phyloP scores from a whole-genome alignment of 345 rosid genomes.

The Citrus medica region DNA sequence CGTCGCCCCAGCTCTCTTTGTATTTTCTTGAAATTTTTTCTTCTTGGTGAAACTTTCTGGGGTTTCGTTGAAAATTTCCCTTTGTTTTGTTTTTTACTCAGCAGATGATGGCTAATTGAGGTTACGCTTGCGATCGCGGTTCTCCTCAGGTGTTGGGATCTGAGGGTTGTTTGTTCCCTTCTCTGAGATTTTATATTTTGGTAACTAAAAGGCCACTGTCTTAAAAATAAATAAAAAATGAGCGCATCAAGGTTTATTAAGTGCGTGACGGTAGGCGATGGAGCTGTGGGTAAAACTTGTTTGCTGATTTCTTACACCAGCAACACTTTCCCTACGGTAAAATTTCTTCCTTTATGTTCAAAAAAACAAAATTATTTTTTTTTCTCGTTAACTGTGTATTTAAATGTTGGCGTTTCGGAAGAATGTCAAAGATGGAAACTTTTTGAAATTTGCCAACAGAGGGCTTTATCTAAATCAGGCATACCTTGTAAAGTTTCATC shows the following conservation, averaged over 20 bases:
- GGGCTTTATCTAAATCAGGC: background rate
- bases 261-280: conserved; percentile 91
- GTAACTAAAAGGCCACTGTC: background rate
- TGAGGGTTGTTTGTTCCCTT: conserved; percentile 15
- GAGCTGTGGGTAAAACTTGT: conserved; percentile 88
- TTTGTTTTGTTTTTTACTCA: conserved; percentile 9
- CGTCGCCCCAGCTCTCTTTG: background rate
- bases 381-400: background rate
- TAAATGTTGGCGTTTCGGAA: background rate
- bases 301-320: conserved; percentile 84
- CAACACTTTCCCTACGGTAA: conserved; percentile 82
- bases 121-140: conserved; percentile 1
- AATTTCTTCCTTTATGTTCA: background rate
- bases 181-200: conserved; percentile 7
- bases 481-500: background rate
- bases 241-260: conserved; percentile 83
- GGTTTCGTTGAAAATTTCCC: conserved; percentile 6
- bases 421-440: background rate
- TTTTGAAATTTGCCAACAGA: background rate
- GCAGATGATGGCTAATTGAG: conserved; percentile 39
- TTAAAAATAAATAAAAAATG: conserved; percentile 36
- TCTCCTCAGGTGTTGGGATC: conserved; percentile 36
- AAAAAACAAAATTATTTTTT: background rate
- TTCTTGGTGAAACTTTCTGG: background rate
- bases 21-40: background rate